A percentile compares a stretch with the other conserved stretches of the same genome.
Conservation (phyloP, 306 rosid species). For the Boehmeria nivea region DNA sequence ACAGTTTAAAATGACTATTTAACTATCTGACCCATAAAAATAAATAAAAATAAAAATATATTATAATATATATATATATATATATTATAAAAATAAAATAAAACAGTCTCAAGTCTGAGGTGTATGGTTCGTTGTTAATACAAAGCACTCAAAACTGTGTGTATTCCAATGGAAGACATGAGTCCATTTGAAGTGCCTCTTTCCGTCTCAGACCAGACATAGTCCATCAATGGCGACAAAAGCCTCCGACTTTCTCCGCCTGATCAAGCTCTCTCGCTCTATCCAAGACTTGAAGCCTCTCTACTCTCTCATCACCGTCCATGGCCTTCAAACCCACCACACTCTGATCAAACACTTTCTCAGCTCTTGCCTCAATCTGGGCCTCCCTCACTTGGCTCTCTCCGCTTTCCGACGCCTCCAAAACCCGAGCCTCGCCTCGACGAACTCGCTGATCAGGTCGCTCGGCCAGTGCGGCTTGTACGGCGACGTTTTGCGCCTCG, state of each 20-base stretch:
- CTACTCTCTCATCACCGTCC: slow-evolving; percentile 14
- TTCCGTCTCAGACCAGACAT: not conserved
- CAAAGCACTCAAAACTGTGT: no score
- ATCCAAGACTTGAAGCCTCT: slow-evolving; percentile 11
- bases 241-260: slow-evolving; percentile 12
- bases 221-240: slow-evolving; percentile 10
- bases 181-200: no score
- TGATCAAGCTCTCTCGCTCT: slow-evolving; percentile 19
- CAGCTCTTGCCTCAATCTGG: slow-evolving; percentile 22
- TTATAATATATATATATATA: no score
- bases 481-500: slow-evolving; percentile 15
- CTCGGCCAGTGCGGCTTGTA: slow-evolving; percentile 24
- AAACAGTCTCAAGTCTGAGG: no score
- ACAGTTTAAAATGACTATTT: no score
- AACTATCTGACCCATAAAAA: no score
- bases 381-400: slow-evolving; percentile 26
- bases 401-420: slow-evolving; percentile 14
- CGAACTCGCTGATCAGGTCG: slow-evolving; percentile 25
- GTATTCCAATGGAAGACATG: no score
- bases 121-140: no score
- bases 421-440: slow-evolving; percentile 23
- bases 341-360: slow-evolving; percentile 13
- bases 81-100: no score
- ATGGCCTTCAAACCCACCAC: slow-evolving; percentile 17
- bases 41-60: no score